Conservation (phyloP, 176 grass and related monocot species). For the Avena atlantica region DNA sequence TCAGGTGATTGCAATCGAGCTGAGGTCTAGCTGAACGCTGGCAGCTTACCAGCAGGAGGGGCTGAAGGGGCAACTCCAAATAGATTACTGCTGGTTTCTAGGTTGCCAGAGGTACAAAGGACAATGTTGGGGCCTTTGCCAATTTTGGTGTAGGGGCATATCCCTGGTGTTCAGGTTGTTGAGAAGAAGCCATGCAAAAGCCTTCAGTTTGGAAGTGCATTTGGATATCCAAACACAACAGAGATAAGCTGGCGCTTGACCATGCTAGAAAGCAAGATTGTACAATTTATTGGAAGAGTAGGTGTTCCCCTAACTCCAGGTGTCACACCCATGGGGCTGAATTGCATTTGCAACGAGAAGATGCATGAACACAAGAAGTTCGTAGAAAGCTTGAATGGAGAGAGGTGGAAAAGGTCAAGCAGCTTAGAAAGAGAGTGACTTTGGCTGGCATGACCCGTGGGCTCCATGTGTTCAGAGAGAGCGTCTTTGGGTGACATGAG, state of each 20-base stretch:
- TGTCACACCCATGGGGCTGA: neutral
- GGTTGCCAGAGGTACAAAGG: neutral
- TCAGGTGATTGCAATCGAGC: neutral
- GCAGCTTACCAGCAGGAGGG: neutral
- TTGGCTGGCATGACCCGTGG: neutral
- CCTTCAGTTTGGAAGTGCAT: slow-evolving; percentile 23
- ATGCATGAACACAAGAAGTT: neutral
- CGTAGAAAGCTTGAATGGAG: neutral
- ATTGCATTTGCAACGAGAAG: neutral
- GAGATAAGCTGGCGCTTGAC: neutral
- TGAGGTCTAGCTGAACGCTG: neutral
- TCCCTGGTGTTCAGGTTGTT: neutral
- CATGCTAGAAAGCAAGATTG: neutral
- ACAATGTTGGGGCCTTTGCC: neutral
- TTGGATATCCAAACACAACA: neutral
- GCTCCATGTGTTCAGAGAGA: neutral
- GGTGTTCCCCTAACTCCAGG: neutral
- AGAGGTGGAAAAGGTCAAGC: neutral
- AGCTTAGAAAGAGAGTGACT: neutral
- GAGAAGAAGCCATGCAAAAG: slow-evolving; percentile 2
- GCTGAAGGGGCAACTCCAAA: neutral
- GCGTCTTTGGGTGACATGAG: neutral
- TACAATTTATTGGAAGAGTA: neutral
- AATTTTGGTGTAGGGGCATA: neutral
- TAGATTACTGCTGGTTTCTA: neutral